A percentile compares a stretch with the other conserved stretches of the same genome.
Conservation (phyloP, 2,329 filamentous ascomycete genomes). For the Curvularia verruculosa region DNA sequence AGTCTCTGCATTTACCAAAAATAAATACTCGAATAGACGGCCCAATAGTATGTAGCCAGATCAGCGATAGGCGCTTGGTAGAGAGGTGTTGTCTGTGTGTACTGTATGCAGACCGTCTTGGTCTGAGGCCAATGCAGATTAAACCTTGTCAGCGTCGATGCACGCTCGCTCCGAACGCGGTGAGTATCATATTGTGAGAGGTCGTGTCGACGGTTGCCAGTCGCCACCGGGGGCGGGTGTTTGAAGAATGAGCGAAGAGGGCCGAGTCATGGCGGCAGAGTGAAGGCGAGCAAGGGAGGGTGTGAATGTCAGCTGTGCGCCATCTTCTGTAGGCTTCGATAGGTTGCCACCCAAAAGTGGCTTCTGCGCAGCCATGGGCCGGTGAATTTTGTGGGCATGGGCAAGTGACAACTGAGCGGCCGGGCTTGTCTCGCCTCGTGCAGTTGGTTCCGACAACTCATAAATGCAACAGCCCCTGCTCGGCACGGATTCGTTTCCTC, state of each 20-base stretch:
- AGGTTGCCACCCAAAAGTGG: constrained; percentile 38
- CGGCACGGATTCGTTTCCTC: constrained; percentile 15
- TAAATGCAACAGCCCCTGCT: constrained; percentile 31
- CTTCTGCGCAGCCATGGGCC: constrained; percentile 28
- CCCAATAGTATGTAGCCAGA: constrained; percentile 7
- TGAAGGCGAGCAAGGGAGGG: constrained; percentile 8
- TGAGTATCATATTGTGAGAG: constrained; percentile 28
- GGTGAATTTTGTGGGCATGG: constrained; percentile 41
- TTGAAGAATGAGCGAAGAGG: constrained; percentile 18
- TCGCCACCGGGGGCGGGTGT: constrained; percentile 13
- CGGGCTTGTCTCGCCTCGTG: constrained; percentile 26
- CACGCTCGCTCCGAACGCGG: constrained; percentile 22
- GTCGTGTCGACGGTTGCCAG: constrained; percentile 18
- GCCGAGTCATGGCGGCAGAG: constrained; percentile 20
- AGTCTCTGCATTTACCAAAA: constrained; percentile 16
- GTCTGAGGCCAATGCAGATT: constrained; percentile 27
- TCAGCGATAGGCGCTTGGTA: constrained; percentile 13
- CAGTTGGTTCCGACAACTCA: constrained; percentile 28
- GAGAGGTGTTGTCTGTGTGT: constrained; percentile 12
- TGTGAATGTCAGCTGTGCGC: constrained; percentile 32
- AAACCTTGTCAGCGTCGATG: constrained; percentile 17
- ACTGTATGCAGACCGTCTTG: constrained; percentile 24
- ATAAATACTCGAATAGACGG: not conserved
- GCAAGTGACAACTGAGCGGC: constrained; percentile 25
- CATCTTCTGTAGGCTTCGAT: constrained; percentile 36